phyloP scores from a whole-genome alignment of 2,329 filamentous ascomycete genomes.

The Pseudonectria foliicola region DNA sequence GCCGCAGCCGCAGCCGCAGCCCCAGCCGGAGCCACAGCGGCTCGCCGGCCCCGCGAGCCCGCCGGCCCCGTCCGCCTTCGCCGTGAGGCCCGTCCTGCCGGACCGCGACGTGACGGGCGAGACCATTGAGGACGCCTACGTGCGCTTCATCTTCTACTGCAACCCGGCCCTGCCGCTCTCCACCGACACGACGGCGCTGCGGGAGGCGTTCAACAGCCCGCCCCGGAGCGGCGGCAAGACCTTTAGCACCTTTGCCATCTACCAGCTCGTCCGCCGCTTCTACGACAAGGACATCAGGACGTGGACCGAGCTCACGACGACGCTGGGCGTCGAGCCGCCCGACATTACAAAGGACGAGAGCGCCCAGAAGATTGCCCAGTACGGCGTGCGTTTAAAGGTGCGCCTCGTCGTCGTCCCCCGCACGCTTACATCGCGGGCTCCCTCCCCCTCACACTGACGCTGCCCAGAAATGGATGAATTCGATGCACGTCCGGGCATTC shows the following conservation, averaged over 20 bases:
- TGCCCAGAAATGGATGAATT: conserved; percentile 86
- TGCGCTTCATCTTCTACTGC: conserved; percentile 81
- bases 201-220: conserved; percentile 68
- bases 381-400: conserved; percentile 85
- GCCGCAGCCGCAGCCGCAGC: conserved; percentile 10
- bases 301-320: conserved; percentile 81
- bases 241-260: conserved; percentile 73
- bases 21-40: conserved; percentile 5
- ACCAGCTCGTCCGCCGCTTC: conserved; percentile 69
- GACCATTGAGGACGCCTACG: conserved; percentile 75
- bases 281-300: conserved; percentile 83
- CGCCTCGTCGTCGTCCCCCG: no score
- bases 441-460: conserved; percentile 4
- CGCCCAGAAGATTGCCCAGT: conserved; percentile 90
- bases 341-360: conserved; percentile 78
- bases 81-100: conserved; percentile 43
- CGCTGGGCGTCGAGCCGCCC: conserved; percentile 81
- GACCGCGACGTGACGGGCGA: conserved; percentile 59
- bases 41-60: conserved; percentile 3
- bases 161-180: conserved; percentile 69
- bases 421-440: neutral
- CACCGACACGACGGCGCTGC: conserved; percentile 62
- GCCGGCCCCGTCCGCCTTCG: conserved; percentile 8
- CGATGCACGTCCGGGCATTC: conserved; percentile 91
- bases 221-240: conserved; percentile 83